These are phyloP conservation scores for Mallotus japonicus DNA, from an alignment of 441 rosid species.

Conservation along the genomic window DNA sequence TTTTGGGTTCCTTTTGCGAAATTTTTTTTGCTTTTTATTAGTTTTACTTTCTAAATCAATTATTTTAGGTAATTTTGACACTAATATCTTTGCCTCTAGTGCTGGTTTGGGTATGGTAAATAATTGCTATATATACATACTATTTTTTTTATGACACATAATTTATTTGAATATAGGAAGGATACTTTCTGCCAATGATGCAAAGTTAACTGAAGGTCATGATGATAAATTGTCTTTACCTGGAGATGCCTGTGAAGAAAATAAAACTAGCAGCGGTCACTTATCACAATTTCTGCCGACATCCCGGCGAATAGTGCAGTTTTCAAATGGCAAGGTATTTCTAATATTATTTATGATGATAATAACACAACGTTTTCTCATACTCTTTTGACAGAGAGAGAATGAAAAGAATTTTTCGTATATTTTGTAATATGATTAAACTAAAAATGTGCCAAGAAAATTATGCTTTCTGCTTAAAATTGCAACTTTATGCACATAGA, in stretches of 20 bases:
- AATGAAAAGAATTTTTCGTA: neutral
- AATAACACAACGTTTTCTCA: neutral
- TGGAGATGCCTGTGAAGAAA: conserved; percentile 23
- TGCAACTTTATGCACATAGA: neutral
- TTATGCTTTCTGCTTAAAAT: neutral
- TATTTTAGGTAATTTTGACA: neutral
- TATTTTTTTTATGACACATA: neutral
- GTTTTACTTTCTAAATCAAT: neutral
- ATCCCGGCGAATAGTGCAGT: conserved; percentile 89
- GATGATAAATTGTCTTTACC: conserved; percentile 34
- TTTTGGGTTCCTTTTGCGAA: neutral
- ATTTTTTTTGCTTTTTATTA: neutral
- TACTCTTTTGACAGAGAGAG: neutral
- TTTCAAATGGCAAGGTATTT: conserved; percentile 85
- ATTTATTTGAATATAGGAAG: conserved; percentile 50
- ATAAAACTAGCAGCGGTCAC: conserved; percentile 39
- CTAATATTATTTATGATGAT: neutral
- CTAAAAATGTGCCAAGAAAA: neutral
- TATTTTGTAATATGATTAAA: neutral
- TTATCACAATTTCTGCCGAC: conserved; percentile 88
- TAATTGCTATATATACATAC: neutral
- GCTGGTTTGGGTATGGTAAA: neutral
- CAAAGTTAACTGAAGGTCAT: conserved; percentile 33
- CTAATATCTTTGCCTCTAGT: neutral
- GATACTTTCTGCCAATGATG: conserved; percentile 64